Percentiles rank a stretch among this genome's conserved stretches.
Conservation (phyloP, 148 eudicot species). For the Rhododendron williamsianum region DNA sequence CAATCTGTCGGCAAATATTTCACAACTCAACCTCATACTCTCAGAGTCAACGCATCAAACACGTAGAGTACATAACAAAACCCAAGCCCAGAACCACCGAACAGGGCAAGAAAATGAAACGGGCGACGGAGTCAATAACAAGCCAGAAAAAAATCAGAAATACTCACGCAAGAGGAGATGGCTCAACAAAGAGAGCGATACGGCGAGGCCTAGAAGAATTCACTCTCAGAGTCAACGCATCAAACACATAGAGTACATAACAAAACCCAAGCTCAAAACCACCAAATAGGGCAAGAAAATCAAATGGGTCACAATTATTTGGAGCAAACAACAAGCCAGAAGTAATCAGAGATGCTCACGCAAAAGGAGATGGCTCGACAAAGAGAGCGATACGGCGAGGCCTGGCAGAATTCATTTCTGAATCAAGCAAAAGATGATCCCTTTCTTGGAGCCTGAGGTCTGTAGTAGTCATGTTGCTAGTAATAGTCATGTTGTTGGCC, state of each 20-base stretch:
- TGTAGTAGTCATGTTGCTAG: conserved; percentile 37
- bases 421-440: conserved; percentile 44
- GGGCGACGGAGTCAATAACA: not conserved
- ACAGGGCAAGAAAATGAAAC: not conserved
- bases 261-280: conserved; percentile 24
- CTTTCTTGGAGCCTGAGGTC: conserved; percentile 35
- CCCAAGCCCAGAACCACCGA: conserved; percentile 8
- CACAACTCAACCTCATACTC: not conserved
- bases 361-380: conserved; percentile 97
- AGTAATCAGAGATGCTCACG: conserved; percentile 49
- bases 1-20: not conserved
- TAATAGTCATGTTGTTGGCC: conserved; percentile 38
- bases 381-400: conserved; percentile 95
- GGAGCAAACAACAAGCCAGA: not conserved
- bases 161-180: conserved; percentile 95
- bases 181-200: conserved; percentile 96
- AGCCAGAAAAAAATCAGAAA: conserved; percentile 6
- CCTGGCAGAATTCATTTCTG: conserved; percentile 46
- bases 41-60: conserved; percentile 11
- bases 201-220: conserved; percentile 56
- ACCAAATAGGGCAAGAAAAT: not conserved
- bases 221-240: conserved; percentile 21
- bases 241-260: conserved; percentile 39
- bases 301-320: not conserved
- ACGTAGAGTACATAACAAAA: conserved; percentile 38